Percentiles rank a stretch among this genome's conserved stretches.
Conservation (phyloP, 495 filamentous ascomycete species). For the Beverwykella pulmonaria region DNA sequence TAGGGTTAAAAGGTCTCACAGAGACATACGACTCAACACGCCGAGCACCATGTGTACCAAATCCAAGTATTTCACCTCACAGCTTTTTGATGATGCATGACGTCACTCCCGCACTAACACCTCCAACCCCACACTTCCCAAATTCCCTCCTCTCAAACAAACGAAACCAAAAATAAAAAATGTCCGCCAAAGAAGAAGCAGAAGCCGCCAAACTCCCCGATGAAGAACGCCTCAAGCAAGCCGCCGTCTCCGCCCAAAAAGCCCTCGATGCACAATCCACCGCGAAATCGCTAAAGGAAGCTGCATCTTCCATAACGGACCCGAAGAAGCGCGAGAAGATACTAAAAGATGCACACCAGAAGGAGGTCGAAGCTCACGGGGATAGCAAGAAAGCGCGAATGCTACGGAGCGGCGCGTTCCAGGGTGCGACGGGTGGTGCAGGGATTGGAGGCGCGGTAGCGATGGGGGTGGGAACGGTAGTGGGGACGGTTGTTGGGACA, state of each 20-base stretch:
- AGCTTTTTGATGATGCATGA: neutral
- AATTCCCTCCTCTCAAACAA: neutral
- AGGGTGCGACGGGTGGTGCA: conserved; percentile 23
- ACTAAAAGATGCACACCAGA: conserved; percentile 23
- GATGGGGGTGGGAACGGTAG: conserved; percentile 25
- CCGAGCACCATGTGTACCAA: no score
- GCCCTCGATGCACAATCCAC: conserved; percentile 18
- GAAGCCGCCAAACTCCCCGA: conserved; percentile 12
- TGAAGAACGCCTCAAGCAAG: conserved; percentile 22
- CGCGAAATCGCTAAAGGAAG: conserved; percentile 11
- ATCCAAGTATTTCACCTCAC: no score
- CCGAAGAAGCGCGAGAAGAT: conserved; percentile 31
- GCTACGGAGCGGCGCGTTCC: conserved; percentile 30
- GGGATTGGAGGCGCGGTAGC: conserved; percentile 26
- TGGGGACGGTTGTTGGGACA: conserved; percentile 25
- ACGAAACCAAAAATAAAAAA: neutral
- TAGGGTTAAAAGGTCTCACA: no score
- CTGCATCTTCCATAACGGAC: conserved; percentile 21
- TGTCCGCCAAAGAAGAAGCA: neutral
- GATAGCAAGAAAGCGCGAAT: conserved; percentile 33
- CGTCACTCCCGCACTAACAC: neutral
- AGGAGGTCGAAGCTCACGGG: conserved; percentile 28
- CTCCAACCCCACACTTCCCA: neutral
- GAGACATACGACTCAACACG: no score
- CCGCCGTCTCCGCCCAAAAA: conserved; percentile 17